Evolutionary conservation across 2,329 filamentous ascomycete genomes (phyloP).

Genomic region (Aspergillus fumigatus): DNA sequence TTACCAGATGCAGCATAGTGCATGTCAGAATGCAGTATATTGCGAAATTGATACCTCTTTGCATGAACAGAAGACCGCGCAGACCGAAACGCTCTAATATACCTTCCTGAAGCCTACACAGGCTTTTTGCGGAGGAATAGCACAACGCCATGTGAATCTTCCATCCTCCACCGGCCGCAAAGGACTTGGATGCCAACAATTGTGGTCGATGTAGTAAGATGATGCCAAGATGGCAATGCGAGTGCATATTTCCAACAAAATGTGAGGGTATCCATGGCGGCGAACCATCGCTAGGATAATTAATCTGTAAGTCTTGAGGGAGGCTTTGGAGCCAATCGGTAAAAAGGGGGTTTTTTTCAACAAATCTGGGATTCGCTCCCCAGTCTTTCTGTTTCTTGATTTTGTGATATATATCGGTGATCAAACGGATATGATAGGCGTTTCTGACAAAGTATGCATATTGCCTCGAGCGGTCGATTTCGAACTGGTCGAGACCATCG

Average conservation of each 20-base stretch:
- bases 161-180: slow-evolving; percentile 68
- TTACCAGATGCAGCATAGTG: slow-evolving; percentile 86
- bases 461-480: slow-evolving; percentile 74
- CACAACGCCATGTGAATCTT: slow-evolving; percentile 83
- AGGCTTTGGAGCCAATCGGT: slow-evolving; percentile 71
- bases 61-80: slow-evolving; percentile 82
- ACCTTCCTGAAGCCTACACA: slow-evolving; percentile 83
- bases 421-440: slow-evolving; percentile 70
- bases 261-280: slow-evolving; percentile 81
- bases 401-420: slow-evolving; percentile 69
- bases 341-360: slow-evolving; percentile 72
- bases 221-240: slow-evolving; percentile 78
- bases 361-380: slow-evolving; percentile 79
- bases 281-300: slow-evolving; percentile 71
- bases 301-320: slow-evolving; percentile 71
- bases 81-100: slow-evolving; percentile 73
- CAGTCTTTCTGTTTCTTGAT: slow-evolving; percentile 76
- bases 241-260: slow-evolving; percentile 83
- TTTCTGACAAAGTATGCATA: slow-evolving; percentile 77
- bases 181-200: slow-evolving; percentile 71
- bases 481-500: slow-evolving; percentile 66
- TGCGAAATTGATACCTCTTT: slow-evolving; percentile 87
- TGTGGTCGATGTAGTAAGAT: slow-evolving; percentile 88
- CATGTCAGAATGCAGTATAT: slow-evolving; percentile 91
- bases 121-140: slow-evolving; percentile 74